These are phyloP conservation scores for Albizia julibrissin DNA, from an alignment of 306 rosid genomes.

Conservation along the genomic window DNA sequence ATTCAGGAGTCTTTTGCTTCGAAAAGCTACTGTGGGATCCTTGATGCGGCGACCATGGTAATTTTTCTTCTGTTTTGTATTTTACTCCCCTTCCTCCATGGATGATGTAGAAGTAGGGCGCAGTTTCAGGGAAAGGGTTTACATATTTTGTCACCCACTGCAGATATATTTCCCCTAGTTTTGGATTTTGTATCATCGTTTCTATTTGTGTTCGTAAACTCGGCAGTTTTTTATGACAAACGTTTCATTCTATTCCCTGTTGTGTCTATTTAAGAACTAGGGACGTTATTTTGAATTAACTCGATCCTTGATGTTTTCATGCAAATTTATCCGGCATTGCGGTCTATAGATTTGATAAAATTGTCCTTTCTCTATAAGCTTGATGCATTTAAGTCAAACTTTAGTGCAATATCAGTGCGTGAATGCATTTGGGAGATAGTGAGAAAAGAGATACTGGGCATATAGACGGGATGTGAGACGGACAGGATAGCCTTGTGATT, in stretches of 20 bases:
- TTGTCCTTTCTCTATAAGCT: neutral
- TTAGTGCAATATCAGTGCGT: neutral
- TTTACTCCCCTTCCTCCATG: neutral
- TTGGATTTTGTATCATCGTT: neutral
- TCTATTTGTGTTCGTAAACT: neutral
- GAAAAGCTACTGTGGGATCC: neutral
- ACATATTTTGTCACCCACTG: neutral
- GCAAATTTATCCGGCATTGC: neutral
- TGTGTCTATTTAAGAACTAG: neutral
- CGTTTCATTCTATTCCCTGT: no score
- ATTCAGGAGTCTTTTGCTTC: neutral
- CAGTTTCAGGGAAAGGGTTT: neutral
- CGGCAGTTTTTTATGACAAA: neutral
- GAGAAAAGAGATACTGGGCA: no score
- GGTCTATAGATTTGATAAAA: neutral
- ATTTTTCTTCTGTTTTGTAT: neutral
- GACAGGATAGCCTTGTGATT: no score
- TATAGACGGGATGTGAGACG: neutral
- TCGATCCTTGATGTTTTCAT: neutral
- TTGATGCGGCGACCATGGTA: constrained; percentile 20
- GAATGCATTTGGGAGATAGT: neutral
- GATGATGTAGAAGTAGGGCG: neutral
- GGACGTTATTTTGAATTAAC: neutral
- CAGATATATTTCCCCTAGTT: neutral
- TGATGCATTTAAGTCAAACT: neutral